Base-by-base conservation (phyloP, 1,139 yeast species). In the Kodamaea suecica region DNA sequence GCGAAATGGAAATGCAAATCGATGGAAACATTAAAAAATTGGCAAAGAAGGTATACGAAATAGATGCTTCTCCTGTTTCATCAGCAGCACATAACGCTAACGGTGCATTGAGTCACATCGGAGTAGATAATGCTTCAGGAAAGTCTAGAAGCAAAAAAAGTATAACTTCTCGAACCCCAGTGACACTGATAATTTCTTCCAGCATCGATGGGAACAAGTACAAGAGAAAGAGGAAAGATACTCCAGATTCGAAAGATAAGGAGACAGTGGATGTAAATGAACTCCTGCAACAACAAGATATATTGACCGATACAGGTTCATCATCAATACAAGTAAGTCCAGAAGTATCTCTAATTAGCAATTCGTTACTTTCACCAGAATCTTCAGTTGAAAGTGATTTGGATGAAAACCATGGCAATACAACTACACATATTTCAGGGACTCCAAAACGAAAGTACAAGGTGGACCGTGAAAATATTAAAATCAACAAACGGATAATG, bases 401-500 rank as follows among this genome's bases (percentile, higher is more conserved):
- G 11, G 17, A 15, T 8, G 21, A 11, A 8, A 14, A 25, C 14
- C 28, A 11, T 5, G 11, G 17, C 8, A 12, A 11, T 5, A 6
- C 19, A 11, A 23, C 37, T 8, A 19, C 37, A 8, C 41, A 41
- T 5, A 8, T 4, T 5, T n/a, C 8, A 5, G 15, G 9, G 8
- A 17, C 21, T 10, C 40, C 34, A 13, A 40, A 35, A 27, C 33
- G 48, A 21, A 45, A 44, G 34, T 40, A 41, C 37, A 36, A 37
- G 23, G 36, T 41, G 23, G 44, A 46, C 33, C 31, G 48, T 6
- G 46, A 43, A 20, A 45, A 43, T 23, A 47, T 47, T 39, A 47
- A 46, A 28, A 47, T 47, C 30, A 47, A 47, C 40, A 47, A 47
- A 33, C 38, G 51, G 4, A 43, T 47, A 16, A 47, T 47, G 51